Evolutionary conservation across 345 rosid species (phyloP), one percentile per base, ranked within the genome.

Genomic region (Diplotaxis tenuifolia): DNA sequence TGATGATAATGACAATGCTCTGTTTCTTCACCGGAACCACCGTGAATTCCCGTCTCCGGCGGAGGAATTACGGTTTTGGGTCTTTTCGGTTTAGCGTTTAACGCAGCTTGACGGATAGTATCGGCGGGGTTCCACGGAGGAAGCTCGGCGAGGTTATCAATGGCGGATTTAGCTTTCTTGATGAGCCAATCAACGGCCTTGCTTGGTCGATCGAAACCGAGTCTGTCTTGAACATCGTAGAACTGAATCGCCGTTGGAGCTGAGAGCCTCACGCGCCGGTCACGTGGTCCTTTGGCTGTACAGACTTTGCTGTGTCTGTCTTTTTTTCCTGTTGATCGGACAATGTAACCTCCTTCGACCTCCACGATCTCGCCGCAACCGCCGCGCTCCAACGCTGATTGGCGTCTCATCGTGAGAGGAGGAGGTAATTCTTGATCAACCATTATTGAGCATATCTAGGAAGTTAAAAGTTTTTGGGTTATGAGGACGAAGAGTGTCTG

Each of bases 281-380:
- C 98, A 70, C 97, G 82, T n/a, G 92, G 89, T 14, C 98, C 97
- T 80, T 91, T 93, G 1, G 97, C 91, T 0, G 98, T 93, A 70
- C 96, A 93, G 5, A 93, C 98, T 78, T 93, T 93, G 81, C 96
- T 93, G 75, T 93, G 98, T 8, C 94, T 85, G 79, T 93, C 98
- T 82, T 91, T 93, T 55, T 85, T 80, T 36, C 94, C 97, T 0
- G 85, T 91, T 23, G 98, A 85, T 53, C 94, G 82, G 3, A 93
- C 87, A 89, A 93, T 93, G 97, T 88, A 97, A 59, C 97, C 98
- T 23, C 97, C 98, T 82, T 93, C 86, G 4, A 93, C 98, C 73
- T 91, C 97, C 53, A 93, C 97, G 25, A 93, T 93, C 86, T 90
- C 84, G 5, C 89, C 84, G 32, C 86, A 74, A 19, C 82, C 84